These are phyloP conservation scores for Tieghemiomyces parasiticus DNA, from an alignment of 192 early-diverging fungal species.

Conservation along the genomic window DNA sequence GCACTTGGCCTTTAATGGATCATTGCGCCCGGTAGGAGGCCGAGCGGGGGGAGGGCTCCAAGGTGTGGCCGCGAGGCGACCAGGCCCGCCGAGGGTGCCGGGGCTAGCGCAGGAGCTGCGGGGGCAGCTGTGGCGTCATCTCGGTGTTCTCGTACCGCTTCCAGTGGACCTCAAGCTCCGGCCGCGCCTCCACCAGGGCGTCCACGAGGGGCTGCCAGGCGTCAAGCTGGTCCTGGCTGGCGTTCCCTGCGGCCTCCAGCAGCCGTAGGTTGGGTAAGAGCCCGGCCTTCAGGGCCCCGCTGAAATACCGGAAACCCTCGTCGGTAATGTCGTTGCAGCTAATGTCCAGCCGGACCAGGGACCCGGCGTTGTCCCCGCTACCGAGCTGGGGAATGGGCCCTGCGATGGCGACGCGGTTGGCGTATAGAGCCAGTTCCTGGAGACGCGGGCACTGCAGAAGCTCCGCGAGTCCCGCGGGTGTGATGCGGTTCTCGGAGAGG, in stretches of 20 bases:
- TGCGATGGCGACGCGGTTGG: background rate
- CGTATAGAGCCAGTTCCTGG: background rate
- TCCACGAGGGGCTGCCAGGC: background rate
- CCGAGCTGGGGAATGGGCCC: background rate
- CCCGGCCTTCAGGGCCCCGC: conserved; percentile 1
- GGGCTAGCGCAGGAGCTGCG: no score
- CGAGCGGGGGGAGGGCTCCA: no score
- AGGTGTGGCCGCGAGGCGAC: no score
- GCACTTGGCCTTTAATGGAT: no score
- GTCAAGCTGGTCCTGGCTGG: background rate
- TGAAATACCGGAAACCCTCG: background rate
- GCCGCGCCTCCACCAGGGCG: background rate
- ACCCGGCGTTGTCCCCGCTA: background rate
- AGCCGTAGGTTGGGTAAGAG: background rate
- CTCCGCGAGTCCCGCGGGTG: background rate
- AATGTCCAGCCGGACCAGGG: background rate
- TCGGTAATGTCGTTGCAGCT: conserved; percentile 5
- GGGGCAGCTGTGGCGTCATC: no score
- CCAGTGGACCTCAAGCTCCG: background rate
- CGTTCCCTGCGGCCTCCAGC: background rate
- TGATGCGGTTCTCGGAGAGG: background rate
- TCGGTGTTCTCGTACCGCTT: background rate
- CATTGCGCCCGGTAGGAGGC: no score
- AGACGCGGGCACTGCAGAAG: conserved; percentile 1
- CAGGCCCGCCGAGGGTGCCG: no score